These are phyloP conservation scores for Diatrype stigma DNA, from an alignment of 2,329 filamentous ascomycete species.

Conservation along the genomic window DNA sequence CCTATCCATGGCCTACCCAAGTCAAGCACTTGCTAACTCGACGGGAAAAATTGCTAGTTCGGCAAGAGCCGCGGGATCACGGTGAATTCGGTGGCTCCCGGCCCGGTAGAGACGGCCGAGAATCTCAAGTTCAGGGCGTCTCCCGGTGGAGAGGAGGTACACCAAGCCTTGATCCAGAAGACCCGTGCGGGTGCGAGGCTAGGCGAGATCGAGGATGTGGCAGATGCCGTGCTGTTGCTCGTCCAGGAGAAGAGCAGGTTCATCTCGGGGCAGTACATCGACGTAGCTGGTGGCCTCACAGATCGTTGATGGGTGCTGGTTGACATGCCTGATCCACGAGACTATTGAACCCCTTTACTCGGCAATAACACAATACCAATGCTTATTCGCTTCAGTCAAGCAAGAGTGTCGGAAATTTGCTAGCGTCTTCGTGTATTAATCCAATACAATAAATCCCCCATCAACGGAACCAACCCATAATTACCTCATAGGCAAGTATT, in stretches of 20 bases:
- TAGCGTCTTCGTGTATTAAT: no score
- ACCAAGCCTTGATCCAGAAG: slow-evolving; percentile 1
- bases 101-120: slow-evolving; percentile 13
- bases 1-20: no score
- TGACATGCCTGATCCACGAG: not conserved
- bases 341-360: no score
- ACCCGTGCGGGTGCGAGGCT: slow-evolving; percentile 9
- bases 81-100: slow-evolving; percentile 15
- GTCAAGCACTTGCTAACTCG: no score
- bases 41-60: slow-evolving; percentile 10
- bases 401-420: no score
- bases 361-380: no score
- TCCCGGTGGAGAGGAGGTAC: slow-evolving; percentile 4
- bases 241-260: slow-evolving; percentile 17
- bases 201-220: slow-evolving; percentile 15
- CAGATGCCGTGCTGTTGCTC: slow-evolving; percentile 14
- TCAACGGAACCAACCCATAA: no score
- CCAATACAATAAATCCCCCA: no score
- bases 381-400: no score
- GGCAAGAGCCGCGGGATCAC: slow-evolving; percentile 16
- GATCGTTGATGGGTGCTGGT: not conserved
- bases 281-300: not conserved
- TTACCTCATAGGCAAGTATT: no score
- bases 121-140: not conserved
- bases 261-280: slow-evolving; percentile 19